These are phyloP conservation scores for Colletotrichum sp. DNA, from an alignment of 2,329 filamentous ascomycete genomes.

Conservation along the genomic window DNA sequence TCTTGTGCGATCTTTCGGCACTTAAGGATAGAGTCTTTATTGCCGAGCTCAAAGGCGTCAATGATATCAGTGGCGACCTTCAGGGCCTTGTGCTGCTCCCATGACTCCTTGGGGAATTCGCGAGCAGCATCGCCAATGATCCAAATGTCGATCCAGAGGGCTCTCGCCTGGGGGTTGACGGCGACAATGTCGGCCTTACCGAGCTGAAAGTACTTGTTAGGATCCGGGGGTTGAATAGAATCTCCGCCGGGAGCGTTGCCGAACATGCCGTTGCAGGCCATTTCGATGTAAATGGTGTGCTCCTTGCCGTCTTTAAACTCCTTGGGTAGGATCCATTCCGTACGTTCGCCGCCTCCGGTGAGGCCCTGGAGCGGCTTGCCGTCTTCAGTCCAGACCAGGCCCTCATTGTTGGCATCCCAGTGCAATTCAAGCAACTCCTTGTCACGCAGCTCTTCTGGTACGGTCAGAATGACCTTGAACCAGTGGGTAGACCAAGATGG, in stretches of 20 bases:
- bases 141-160: conserved; percentile 92
- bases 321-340: conserved; percentile 89
- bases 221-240: conserved; percentile 84
- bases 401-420: conserved; percentile 95
- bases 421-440: conserved; percentile 91
- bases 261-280: conserved; percentile 99
- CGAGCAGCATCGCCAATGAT: conserved; percentile 91
- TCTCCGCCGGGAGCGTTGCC: conserved; percentile 87
- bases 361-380: conserved; percentile 91
- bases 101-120: conserved; percentile 87
- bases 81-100: conserved; percentile 86
- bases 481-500: conserved; percentile 98
- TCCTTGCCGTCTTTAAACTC: conserved; percentile 83
- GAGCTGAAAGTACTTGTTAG: conserved; percentile 82
- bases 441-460: conserved; percentile 73
- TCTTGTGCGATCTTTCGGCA: conserved; percentile 82
- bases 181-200: conserved; percentile 83
- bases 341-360: conserved; percentile 85
- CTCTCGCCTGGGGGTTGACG: conserved; percentile 83
- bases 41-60: conserved; percentile 82
- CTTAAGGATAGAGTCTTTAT: conserved; percentile 77
- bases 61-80: conserved; percentile 88
- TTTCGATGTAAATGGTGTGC: conserved; percentile 93
- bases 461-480: conserved; percentile 83
- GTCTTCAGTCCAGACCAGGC: conserved; percentile 89